These are phyloP conservation scores for Danielozyma ontarioensis DNA, from an alignment of 805 yeast species.

Conservation along the genomic window DNA sequence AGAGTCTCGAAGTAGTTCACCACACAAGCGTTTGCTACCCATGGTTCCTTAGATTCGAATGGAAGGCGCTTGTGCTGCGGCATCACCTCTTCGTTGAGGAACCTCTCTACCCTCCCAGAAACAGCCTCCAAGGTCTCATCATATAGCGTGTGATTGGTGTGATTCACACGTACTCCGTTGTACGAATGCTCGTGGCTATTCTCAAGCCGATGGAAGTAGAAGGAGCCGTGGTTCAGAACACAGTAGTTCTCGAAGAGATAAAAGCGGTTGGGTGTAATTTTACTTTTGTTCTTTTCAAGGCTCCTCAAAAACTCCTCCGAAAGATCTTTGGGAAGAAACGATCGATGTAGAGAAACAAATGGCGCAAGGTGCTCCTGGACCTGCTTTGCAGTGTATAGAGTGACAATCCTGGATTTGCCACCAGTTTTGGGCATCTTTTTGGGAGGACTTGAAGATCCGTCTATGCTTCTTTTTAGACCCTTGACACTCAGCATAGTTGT, in stretches of 20 bases:
- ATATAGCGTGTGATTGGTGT: slow-evolving; percentile 26
- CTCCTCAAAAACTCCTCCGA: slow-evolving; percentile 42
- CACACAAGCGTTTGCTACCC: slow-evolving; percentile 53
- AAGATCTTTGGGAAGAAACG: slow-evolving; percentile 47
- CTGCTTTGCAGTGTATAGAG: slow-evolving; percentile 47
- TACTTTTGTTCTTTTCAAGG: slow-evolving; percentile 35
- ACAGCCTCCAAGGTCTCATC: slow-evolving; percentile 37
- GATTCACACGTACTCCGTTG: too few relatives aligned
- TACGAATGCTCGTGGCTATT: slow-evolving; percentile 21
- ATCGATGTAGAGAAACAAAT: slow-evolving; percentile 44
- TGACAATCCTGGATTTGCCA: slow-evolving; percentile 27
- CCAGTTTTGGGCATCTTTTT: too few relatives aligned
- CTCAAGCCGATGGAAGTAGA: slow-evolving; percentile 11
- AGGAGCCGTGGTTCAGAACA: slow-evolving; percentile 49
- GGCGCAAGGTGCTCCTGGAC: slow-evolving; percentile 43
- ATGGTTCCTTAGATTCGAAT: slow-evolving; percentile 33
- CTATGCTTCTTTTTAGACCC: not conserved
- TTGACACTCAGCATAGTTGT: too few relatives aligned
- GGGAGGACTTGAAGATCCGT: slow-evolving; percentile 1
- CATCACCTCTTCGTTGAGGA: slow-evolving; percentile 26
- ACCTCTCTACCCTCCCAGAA: slow-evolving; percentile 35
- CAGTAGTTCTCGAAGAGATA: slow-evolving; percentile 61
- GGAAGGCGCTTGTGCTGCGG: slow-evolving; percentile 26
- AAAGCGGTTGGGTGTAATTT: slow-evolving; percentile 44
- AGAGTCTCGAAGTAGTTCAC: slow-evolving; percentile 51